Evolutionary conservation across 2,329 filamentous ascomycete species (phyloP).

Genomic region (Botrytis tulipae): DNA sequence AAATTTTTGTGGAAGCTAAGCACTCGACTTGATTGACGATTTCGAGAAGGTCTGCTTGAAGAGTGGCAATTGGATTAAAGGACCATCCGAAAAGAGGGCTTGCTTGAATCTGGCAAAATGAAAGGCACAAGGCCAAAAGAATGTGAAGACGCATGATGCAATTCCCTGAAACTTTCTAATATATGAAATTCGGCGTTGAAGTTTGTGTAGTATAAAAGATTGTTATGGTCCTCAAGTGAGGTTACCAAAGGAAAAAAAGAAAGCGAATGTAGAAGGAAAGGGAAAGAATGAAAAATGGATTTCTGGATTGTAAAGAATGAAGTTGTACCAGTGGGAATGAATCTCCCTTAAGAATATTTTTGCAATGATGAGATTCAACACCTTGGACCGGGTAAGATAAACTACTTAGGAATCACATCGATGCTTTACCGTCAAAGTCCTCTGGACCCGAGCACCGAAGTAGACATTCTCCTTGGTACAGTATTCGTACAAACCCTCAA

Average conservation of each 20-base stretch:
- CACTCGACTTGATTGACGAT: slow-evolving; percentile 1
- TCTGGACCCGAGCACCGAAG: neutral
- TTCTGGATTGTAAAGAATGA: neutral
- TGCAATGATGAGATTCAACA: neutral
- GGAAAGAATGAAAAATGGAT: neutral
- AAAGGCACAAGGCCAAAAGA: slow-evolving; percentile 18
- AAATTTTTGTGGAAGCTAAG: neutral
- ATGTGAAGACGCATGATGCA: slow-evolving; percentile 1
- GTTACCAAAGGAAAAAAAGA: neutral
- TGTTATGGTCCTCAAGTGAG: slow-evolving; percentile 2
- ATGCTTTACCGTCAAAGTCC: slow-evolving; percentile 2
- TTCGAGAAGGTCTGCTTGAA: slow-evolving; percentile 5
- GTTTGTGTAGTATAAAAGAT: neutral
- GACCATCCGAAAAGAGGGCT: neutral
- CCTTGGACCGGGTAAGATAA: neutral
- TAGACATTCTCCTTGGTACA: neutral
- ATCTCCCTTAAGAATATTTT: neutral
- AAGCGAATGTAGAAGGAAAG: neutral
- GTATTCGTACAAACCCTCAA: neutral
- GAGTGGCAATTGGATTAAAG: neutral
- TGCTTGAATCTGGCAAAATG: neutral
- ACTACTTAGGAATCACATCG: neutral
- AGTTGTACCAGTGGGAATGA: slow-evolving; percentile 7
- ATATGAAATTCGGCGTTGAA: neutral
- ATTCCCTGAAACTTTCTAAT: neutral